Conservation (phyloP, 352 stramenopile species). For the Aphanomyces invadans region DNA sequence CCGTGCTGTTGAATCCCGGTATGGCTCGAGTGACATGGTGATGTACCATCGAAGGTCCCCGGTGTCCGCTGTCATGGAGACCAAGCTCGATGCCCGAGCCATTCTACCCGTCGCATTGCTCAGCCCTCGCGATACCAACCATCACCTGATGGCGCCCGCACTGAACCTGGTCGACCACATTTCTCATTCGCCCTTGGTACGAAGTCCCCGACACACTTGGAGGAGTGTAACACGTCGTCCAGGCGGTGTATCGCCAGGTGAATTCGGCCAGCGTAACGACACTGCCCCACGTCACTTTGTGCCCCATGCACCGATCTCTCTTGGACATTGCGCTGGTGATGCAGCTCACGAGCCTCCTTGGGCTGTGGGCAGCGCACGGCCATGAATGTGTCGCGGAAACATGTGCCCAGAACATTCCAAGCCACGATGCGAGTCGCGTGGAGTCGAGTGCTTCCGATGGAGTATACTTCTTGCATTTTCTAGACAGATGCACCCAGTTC, state of each 20-base stretch:
- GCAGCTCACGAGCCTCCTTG: not conserved
- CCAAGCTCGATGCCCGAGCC: not conserved
- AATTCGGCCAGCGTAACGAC: not conserved
- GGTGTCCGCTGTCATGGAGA: not conserved
- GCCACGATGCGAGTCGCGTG: not conserved
- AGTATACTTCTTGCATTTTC: no score
- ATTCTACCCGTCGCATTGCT: not conserved
- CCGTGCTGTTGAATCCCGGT: not conserved
- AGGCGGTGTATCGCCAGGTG: no score
- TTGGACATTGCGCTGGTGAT: not conserved
- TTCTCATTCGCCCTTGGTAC: not conserved
- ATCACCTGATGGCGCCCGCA: not conserved
- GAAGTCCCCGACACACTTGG: no score
- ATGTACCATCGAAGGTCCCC: slow-evolving; percentile 9
- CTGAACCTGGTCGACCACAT: not conserved
- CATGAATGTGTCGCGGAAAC: not conserved
- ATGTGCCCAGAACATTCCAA: not conserved
- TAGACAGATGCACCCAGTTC: no score
- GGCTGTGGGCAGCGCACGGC: not conserved
- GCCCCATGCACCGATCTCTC: not conserved
- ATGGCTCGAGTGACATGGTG: not conserved
- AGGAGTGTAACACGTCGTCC: no score
- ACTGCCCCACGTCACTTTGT: not conserved
- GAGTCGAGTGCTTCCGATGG: not conserved
- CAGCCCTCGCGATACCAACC: not conserved